Conservation (phyloP, 768 basidiomycete species). For the Tremella fuciformis region DNA sequence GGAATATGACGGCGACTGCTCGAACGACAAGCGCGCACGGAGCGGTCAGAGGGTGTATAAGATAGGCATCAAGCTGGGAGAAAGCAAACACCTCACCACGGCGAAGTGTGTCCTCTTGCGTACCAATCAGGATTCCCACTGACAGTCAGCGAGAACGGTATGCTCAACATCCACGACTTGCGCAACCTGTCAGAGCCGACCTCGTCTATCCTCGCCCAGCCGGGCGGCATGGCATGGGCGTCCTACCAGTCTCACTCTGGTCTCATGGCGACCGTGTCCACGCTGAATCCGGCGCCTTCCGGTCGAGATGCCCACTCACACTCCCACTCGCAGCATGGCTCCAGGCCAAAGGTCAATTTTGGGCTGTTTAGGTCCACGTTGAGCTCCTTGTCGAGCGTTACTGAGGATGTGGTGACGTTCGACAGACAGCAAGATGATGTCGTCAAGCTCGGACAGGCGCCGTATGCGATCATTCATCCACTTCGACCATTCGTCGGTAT, state of each 20-base stretch:
- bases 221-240: slow-evolving; percentile 28
- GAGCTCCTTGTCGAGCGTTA: slow-evolving; percentile 14
- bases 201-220: slow-evolving; percentile 28
- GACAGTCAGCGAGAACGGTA: slow-evolving; percentile 32
- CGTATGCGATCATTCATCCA: slow-evolving; percentile 40
- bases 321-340: neutral
- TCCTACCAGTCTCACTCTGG: slow-evolving; percentile 44
- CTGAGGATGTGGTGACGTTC: slow-evolving; percentile 25
- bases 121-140: neutral
- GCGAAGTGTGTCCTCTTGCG: slow-evolving; percentile 33
- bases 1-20: slow-evolving; percentile 18
- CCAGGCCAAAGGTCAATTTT: slow-evolving; percentile 16
- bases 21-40: neutral
- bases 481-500: slow-evolving; percentile 36
- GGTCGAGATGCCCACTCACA: neutral
- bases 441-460: slow-evolving; percentile 12
- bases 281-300: slow-evolving; percentile 8
- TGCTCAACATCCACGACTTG: slow-evolving; percentile 39
- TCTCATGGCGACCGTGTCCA: slow-evolving; percentile 35
- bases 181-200: slow-evolving; percentile 20
- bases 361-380: slow-evolving; percentile 23
- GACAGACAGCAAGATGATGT: slow-evolving; percentile 13
- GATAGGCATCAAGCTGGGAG: slow-evolving; percentile 38
- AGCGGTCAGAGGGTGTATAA: slow-evolving; percentile 13
- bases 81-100: slow-evolving; percentile 33